phyloP scores from a whole-genome alignment of 352 stramenopile species.

The Globisporangium paddicum region DNA sequence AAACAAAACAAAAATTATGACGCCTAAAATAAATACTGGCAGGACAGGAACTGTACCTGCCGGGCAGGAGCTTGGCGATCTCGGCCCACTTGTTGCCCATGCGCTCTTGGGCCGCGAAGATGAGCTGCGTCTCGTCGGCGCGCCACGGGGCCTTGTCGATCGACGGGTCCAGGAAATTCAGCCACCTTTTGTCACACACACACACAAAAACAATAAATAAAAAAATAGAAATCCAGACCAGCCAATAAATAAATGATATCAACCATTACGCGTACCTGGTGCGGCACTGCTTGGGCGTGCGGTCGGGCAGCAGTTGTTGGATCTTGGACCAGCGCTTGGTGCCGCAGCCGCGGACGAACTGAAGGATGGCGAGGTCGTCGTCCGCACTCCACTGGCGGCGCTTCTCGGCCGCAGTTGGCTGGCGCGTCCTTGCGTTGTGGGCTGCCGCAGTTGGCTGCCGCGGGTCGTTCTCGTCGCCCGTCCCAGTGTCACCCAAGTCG shows the following conservation, averaged over 20 bases:
- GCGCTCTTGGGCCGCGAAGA: slow-evolving; percentile 56
- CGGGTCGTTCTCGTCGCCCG: not conserved
- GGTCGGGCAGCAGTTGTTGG: slow-evolving; percentile 85
- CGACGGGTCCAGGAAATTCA: slow-evolving; percentile 92
- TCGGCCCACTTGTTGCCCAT: slow-evolving; percentile 97
- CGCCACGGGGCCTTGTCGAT: slow-evolving; percentile 94
- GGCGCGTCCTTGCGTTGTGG: not conserved
- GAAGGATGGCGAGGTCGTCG: slow-evolving; percentile 64
- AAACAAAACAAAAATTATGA: no score
- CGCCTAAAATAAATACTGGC: no score
- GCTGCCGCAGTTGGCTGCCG: not conserved
- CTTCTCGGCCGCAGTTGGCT: slow-evolving; percentile 22
- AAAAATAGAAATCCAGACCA: not conserved
- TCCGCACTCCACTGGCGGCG: slow-evolving; percentile 55
- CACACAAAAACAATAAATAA: not conserved
- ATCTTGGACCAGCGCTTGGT: slow-evolving; percentile 93
- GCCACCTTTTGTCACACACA: no score
- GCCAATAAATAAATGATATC: no score
- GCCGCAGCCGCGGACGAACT: slow-evolving; percentile 67
- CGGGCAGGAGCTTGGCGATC: slow-evolving; percentile 96
- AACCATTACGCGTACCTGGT: slow-evolving; percentile 88
- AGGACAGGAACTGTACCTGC: slow-evolving; percentile 27
- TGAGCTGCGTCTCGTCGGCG: slow-evolving; percentile 86
- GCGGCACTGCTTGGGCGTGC: slow-evolving; percentile 96
- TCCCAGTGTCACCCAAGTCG: slow-evolving; percentile 5